Evolutionary conservation across 2,329 filamentous ascomycete species (phyloP), one percentile per base, ranked within the genome.

Genomic region (Claviceps sp.): DNA sequence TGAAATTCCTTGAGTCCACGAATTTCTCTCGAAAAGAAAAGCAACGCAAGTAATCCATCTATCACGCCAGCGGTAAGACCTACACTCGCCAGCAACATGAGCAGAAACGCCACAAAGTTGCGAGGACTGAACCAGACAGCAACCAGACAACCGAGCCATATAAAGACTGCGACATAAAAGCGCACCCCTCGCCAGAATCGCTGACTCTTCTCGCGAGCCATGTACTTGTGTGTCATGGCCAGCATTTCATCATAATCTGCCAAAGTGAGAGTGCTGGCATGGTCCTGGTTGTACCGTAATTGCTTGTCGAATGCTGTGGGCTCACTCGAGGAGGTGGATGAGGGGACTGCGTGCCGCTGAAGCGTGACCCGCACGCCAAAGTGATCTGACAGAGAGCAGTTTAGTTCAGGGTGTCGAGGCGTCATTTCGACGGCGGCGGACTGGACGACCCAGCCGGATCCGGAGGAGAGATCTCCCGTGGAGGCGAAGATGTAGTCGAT

Each of bases 401-500:
- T 77, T 1, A 96, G 74, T 1, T 78, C 79, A 0, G 89, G 87
- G 66, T 96, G 90, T 9, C 87, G 82, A 63, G 85, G 78, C 20
- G 81, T 84, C 81, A 96, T 88, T 54, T 85, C 84, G 1, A 98
- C 85, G 48, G 80, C 77, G 3, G 79, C 84, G 7, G 77, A 74
- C 54, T 81, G 75, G 54, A 96, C 81, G 13, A 78, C 71, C 89
- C 90, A 96, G 45, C 65, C 62, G 54, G 52, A 44, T 55, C 56
- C 40, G 60, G 63, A 56, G 65, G 61, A 57, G 47, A 59, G 52
- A 57, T 63, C 57, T 13, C 74, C 77, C 13, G 78, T 77, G 1
- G 78, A 80, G 59, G 88, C 84, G 68, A 98, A 97, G 62, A 98
- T 85, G 68, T 98, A 98, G 69, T 98, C 93, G 47, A 97, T 77